A percentile compares a stretch with the other conserved stretches of the same genome.
Evolutionary conservation across 306 rosid genomes (phyloP).

Genomic region (Cucurbita moschata): DNA sequence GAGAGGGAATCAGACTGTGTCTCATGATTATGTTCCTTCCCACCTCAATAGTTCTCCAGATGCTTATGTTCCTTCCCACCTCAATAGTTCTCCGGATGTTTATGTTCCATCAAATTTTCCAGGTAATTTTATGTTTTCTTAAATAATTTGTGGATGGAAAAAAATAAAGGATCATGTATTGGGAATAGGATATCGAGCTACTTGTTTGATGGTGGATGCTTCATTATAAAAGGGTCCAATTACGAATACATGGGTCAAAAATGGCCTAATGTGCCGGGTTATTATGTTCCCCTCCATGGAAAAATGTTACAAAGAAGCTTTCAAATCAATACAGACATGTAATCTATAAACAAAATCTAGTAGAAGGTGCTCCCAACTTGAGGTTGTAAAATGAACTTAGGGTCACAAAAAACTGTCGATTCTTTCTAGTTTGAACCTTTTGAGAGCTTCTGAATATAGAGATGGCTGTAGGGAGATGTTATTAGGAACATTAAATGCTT

Average conservation of each 20-base stretch:
- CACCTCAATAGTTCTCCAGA: slow-evolving; percentile 14
- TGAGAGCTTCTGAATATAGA: background rate
- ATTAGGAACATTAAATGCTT: background rate
- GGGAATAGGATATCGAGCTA: no score
- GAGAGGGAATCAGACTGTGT: slow-evolving; percentile 21
- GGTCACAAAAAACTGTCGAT: background rate
- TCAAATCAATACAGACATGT: background rate
- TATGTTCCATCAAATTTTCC: slow-evolving; percentile 11
- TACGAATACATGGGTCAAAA: background rate
- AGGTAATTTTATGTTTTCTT: no score
- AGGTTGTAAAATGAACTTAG: background rate
- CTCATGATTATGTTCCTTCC: slow-evolving; percentile 25
- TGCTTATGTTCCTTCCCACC: slow-evolving; percentile 20
- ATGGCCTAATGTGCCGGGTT: background rate
- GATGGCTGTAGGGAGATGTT: background rate
- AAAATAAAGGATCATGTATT: no score
- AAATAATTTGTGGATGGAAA: no score
- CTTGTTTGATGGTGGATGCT: no score
- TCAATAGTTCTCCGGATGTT: slow-evolving; percentile 15
- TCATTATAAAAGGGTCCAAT: background rate
- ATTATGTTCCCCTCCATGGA: background rate
- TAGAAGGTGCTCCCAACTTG: background rate
- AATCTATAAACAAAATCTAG: background rate
- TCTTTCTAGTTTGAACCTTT: background rate
- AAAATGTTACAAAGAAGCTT: background rate